Evolutionary conservation across 306 rosid species (phyloP).

Genomic region (Prosopis cineraria): DNA sequence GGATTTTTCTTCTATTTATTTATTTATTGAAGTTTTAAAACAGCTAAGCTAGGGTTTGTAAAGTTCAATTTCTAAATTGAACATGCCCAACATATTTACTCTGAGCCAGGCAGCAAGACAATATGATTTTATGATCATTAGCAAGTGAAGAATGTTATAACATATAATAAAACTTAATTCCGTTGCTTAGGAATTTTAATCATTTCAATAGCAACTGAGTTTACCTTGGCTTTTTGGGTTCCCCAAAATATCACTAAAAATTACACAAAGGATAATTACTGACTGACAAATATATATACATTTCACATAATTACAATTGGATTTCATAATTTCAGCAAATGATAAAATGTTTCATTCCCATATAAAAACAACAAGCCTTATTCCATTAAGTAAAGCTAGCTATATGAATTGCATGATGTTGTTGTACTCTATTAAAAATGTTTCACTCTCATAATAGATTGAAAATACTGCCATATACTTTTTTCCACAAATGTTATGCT

Average conservation of each 20-base stretch:
- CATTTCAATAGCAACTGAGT: slow-evolving; percentile 4
- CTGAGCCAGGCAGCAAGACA: neutral
- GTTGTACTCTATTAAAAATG: too few species aligned
- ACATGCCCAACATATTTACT: neutral
- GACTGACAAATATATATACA: too few species aligned
- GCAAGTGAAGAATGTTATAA: neutral
- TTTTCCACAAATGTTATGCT: too few species aligned
- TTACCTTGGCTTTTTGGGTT: neutral
- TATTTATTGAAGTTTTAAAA: neutral
- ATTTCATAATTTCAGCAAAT: neutral
- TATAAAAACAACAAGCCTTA: too few species aligned
- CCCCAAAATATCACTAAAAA: neutral
- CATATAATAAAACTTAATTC: neutral
- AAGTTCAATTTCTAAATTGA: slow-evolving; percentile 15
- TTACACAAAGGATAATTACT: too few species aligned
- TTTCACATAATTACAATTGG: too few species aligned
- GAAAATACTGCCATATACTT: slow-evolving; percentile 4
- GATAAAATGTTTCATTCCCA: too few species aligned
- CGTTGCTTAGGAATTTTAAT: neutral
- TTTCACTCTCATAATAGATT: slow-evolving; percentile 18
- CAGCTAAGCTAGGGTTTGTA: neutral
- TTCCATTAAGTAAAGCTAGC: too few species aligned
- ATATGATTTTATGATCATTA: neutral
- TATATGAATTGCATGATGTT: too few species aligned
- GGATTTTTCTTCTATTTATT: slow-evolving; percentile 3